Evolutionary conservation across 345 rosid species (phyloP), one percentile per base, ranked within the genome.

Genomic region (Clausena lansium): DNA sequence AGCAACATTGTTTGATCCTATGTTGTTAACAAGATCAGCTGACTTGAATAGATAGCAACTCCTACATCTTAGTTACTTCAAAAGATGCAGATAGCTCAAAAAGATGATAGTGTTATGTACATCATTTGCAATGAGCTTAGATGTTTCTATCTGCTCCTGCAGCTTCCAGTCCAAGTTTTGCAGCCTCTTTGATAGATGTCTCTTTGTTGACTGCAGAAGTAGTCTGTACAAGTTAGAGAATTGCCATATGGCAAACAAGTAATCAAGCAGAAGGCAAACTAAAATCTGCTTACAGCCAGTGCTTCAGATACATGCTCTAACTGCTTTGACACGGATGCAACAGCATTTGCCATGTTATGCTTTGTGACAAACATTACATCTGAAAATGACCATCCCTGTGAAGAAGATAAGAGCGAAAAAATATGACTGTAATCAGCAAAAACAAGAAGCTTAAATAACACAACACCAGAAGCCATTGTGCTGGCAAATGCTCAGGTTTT

Each of bases 291-390:
- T 77, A 93, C 98, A 79, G 91, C 89, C 79, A 95, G 73, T 76
- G 97, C 84, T 74, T 91, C 88, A 30, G 93, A 84, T 72, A 95
- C 91, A 81, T 93, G 86, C 61, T 95, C 95, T 75, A 93, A 87
- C 77, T 93, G 98, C 84, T 92, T 93, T 60, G 99, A 91, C 45
- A 92, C 88, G 36, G 87, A 73, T 39, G 89, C 80, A 32, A 95
- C 97, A 72, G 97, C 98, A 84, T 84, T 89, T 28, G 87, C 87
- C 98, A 93, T 95, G 85, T 91, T 95, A 80, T 88, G 85, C 91
- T 91, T 95, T 33, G 98, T 95, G 64, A 95, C 97, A 85, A 91
- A 91, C 96, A 95, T 91, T 35, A 84, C 92, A 86, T 93, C 98
- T 0, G 98, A 88, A 72, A 95, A 88, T 57, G 98, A 92, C 95